Base-by-base conservation (phyloP, 2,329 filamentous ascomycete genomes). In the Tolypocladium cylindrosporum region DNA sequence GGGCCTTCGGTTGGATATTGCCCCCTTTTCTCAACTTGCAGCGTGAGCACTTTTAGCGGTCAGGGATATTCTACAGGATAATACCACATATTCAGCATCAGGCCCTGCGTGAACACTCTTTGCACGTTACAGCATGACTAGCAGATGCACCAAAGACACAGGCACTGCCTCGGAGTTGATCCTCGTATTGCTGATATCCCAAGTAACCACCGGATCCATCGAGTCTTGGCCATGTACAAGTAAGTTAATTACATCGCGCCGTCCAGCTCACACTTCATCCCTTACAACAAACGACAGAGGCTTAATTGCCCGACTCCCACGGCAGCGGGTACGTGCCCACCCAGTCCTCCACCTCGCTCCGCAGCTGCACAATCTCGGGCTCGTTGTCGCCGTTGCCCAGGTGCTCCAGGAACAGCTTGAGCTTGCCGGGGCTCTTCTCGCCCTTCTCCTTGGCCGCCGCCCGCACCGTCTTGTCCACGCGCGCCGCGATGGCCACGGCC, bases 291-390 rank as follows among this genome's bases (percentile, higher is more conserved):
- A 34, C 13, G 13, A 14, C 11, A 4, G 13, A 19, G 50, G 39
- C 27, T 55, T 57, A 73, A 62, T 68, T 63, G 31, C 65, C 65
- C 52, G 74, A 69, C 55, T 82, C 79, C 87, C 87, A 90, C 13
- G 88, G 88, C 63, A 90, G 72, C 3, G 85, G 81, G 67, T 90
- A 90, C 1, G 86, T 89, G 55, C 86, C 83, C 13, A 89, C 87
- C 88, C 88, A 91, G 65, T 88, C 85, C 64, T 85, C 83, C n/a
- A 91, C 87, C 74, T 91, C 88, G 62, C 84, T 83, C 64, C 84
- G 81, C 64, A 91, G 74, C 74, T 89, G 85, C 27, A 89, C 79
- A 65, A 91, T 88, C 73, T 91, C 88, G 5, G 83, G 75, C 57
- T 89, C 80, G 54, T 80, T 79, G 64, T 88, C 82, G 52, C 88